Base-by-base conservation (phyloP, 2,329 filamentous ascomycete species). In the Albifimbria verrucaria region DNA sequence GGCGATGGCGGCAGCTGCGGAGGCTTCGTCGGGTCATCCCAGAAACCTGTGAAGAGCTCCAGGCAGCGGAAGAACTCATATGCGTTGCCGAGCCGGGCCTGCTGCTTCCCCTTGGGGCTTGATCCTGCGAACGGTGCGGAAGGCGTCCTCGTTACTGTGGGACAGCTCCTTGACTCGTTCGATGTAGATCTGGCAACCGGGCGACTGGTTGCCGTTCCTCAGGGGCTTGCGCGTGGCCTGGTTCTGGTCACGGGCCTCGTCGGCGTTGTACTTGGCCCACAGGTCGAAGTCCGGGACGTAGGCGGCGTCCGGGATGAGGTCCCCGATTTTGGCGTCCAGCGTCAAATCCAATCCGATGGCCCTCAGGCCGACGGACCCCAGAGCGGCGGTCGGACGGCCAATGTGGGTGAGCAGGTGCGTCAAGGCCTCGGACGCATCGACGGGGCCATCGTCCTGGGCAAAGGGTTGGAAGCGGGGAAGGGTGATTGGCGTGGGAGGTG, bases 61-160 rank as follows among this genome's bases (percentile, higher is more conserved):
- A 87, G 72, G 59, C 82, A 80, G 50, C 81, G 81, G 68, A 80
- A 87, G 67, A 87, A 87, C 66, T 87, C 84, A 59, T 86, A 87
- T 5, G 81, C 78, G 58, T 85, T 86, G 15, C 84, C 84, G 7
- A 87, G 68, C 7, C 83, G 78, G 25, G 78, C 75, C 32, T 78
- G 72, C 45, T 75, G 69, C 60, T 78, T 77, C 41, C 83, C 84
- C 41, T 76, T 76, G 28, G 76, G 75, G 1, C 80, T 71, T 6
- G 77, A 86, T 71, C 44, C 84, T 78, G 22, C 83, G 78, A 51
- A 87, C 77, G 1, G 81, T 82, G 23, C 82, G 79, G 63, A 85
- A 87, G 7, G 83, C 84, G 41, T 78, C 73, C 42, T 80, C 76
- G 56, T 87, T 87, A 22, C 70, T 59, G 50, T 77, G 75, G 17